Conservation (phyloP, 2,329 filamentous ascomycete species). For the Aspergillus glaucus region DNA sequence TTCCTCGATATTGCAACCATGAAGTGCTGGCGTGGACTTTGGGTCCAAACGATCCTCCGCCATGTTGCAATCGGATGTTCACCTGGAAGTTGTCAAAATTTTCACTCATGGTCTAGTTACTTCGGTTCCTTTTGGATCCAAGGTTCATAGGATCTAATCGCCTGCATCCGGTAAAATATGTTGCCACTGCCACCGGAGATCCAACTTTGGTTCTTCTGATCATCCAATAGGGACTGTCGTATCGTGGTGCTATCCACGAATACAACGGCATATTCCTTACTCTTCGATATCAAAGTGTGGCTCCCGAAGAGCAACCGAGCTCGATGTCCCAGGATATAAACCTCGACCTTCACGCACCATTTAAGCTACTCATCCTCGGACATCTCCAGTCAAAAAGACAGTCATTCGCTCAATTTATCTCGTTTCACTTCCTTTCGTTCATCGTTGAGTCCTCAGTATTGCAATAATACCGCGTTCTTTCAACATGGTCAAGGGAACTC, state of each 20-base stretch:
- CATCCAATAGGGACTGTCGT: background rate
- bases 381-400: constrained; percentile 12
- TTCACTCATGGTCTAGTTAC: constrained; percentile 5
- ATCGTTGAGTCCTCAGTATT: background rate
- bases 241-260: background rate
- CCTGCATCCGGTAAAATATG: constrained; percentile 13
- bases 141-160: constrained; percentile 7
- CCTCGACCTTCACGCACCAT: background rate
- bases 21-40: background rate
- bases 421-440: background rate
- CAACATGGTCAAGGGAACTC: constrained; percentile 31
- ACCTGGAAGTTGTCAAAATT: constrained; percentile 5
- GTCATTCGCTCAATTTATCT: constrained; percentile 7
- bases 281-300: background rate
- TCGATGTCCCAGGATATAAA: background rate
- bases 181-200: background rate
- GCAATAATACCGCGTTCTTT: constrained; percentile 6
- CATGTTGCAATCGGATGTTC: constrained; percentile 24
- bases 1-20: background rate
- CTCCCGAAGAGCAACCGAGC: background rate
- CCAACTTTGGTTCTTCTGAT: background rate
- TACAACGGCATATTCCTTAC: background rate
- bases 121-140: constrained; percentile 15
- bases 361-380: background rate
- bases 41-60: constrained; percentile 18